These are phyloP conservation scores for Atkinsonella hypoxylon DNA, from an alignment of 2,329 filamentous ascomycete species.

Conservation along the genomic window DNA sequence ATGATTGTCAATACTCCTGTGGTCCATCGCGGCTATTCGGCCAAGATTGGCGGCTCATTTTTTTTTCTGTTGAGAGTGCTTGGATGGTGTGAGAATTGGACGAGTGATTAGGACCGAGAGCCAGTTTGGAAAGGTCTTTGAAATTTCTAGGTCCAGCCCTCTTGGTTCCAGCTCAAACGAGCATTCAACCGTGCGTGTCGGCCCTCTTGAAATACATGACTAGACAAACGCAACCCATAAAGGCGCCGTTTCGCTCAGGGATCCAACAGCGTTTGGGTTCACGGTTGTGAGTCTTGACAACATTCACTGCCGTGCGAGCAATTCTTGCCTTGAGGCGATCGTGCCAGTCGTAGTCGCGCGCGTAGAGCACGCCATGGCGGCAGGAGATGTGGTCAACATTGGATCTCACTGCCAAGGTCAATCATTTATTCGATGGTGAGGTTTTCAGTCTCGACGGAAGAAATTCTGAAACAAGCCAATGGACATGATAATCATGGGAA, in stretches of 20 bases:
- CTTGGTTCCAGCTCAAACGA: constrained; percentile 13
- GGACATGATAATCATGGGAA: no score
- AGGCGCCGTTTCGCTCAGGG: constrained; percentile 12
- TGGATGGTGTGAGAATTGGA: no score
- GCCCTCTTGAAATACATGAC: constrained; percentile 8
- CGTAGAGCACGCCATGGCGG: constrained; percentile 14
- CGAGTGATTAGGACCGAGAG: no score
- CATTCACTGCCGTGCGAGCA: constrained; percentile 14
- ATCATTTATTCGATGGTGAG: background rate
- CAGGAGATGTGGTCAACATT: constrained; percentile 11
- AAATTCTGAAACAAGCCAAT: no score
- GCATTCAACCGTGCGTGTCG: constrained; percentile 13
- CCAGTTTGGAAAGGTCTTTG: no score
- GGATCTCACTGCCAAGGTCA: background rate
- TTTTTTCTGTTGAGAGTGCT: no score
- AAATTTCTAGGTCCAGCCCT: constrained; percentile 7
- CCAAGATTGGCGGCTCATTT: no score
- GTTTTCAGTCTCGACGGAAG: background rate
- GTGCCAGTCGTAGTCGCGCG: constrained; percentile 11
- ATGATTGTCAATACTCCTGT: no score
- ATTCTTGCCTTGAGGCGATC: constrained; percentile 13
- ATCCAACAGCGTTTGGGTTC: constrained; percentile 17
- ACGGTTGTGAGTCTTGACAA: constrained; percentile 13
- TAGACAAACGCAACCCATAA: constrained; percentile 16
- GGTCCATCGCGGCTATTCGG: no score